Evolutionary conservation across 225 moss, liverwort and hornwort species (phyloP), one percentile per base, ranked within the genome.

Genomic region (Physcomitrium patens): DNA sequence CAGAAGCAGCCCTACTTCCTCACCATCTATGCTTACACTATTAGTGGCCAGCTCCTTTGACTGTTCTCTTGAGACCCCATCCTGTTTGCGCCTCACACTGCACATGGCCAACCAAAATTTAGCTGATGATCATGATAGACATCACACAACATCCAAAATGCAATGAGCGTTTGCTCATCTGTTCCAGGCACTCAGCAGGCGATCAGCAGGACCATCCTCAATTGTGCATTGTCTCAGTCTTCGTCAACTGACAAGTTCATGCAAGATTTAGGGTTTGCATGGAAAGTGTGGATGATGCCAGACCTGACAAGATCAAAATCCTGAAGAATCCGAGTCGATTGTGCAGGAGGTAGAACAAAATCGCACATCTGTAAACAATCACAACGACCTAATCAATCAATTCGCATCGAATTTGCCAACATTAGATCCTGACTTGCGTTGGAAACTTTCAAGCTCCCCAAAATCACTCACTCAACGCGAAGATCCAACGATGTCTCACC

Each of bases 251-350:
- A 68, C 45, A 52, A 64, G 47, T 50, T 26, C 69, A 68, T 44
- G 16, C 18, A 73, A 65, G 57, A 19, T 46, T 59, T n/a, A 43
- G 17, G 47, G 47, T 42, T 64, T 52, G 70, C 20, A 31, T 1
- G 52, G 16, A 49, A 80, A 56, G 52, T 47, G 43, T 27, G 7
- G 56, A 65, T 28, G 49, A 45, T 62, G 18, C 50, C 53, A 54
- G 74, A 95, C 93, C 95, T 96, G 85, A 96, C 82, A 17, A 96
- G 74, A 74, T 92, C 96, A 42, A 87, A 93, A 70, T 92, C 89
- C 74, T 86, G 86, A 69, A 93, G 77, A 27, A 93, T 84, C 48
- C 75, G 69, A 46, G 85, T 84, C 28, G 93, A 84, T 57, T 89
- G 92, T 45, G 76, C 74, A 16, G 77, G 55, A 78, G 96, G 96